These are phyloP conservation scores for Setomelanomma holmii DNA, from an alignment of 2,329 filamentous ascomycete genomes.

Conservation along the genomic window DNA sequence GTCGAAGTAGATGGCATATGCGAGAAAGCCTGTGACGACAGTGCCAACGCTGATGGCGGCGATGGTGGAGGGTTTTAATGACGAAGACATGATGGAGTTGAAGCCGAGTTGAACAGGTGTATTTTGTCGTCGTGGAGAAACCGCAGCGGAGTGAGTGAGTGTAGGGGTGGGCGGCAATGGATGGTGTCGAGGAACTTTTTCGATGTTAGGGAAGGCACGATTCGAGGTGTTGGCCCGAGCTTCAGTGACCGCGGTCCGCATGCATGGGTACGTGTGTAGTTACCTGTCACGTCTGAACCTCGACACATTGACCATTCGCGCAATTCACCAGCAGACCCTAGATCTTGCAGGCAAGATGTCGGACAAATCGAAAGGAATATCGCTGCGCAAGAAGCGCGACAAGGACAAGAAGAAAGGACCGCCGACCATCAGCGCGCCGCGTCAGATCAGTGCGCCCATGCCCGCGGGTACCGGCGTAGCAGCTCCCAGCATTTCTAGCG, in stretches of 20 bases:
- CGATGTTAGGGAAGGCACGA: constrained; percentile 30
- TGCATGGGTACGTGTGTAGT: constrained; percentile 4
- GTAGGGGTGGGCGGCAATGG: constrained; percentile 12
- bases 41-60: constrained; percentile 65
- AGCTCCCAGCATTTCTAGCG: constrained; percentile 41
- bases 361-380: constrained; percentile 62
- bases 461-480: constrained; percentile 37
- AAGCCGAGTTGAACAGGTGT: constrained; percentile 5
- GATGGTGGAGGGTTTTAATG: constrained; percentile 64
- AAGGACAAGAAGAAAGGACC: constrained; percentile 61
- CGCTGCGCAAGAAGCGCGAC: constrained; percentile 68
- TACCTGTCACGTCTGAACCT: constrained; percentile 11
- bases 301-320: neutral
- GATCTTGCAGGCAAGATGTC: constrained; percentile 51
- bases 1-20: constrained; percentile 72
- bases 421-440: constrained; percentile 58
- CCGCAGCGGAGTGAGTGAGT: constrained; percentile 6
- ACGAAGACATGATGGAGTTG: constrained; percentile 39
- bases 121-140: constrained; percentile 10
- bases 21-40: constrained; percentile 64
- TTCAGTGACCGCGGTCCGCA: constrained; percentile 18
- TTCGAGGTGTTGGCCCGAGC: constrained; percentile 34
- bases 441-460: constrained; percentile 59
- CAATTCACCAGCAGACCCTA: neutral
- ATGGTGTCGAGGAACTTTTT: constrained; percentile 35